Conservation (phyloP, 2,329 filamentous ascomycete species). For the Aspergillus fijiensis region DNA sequence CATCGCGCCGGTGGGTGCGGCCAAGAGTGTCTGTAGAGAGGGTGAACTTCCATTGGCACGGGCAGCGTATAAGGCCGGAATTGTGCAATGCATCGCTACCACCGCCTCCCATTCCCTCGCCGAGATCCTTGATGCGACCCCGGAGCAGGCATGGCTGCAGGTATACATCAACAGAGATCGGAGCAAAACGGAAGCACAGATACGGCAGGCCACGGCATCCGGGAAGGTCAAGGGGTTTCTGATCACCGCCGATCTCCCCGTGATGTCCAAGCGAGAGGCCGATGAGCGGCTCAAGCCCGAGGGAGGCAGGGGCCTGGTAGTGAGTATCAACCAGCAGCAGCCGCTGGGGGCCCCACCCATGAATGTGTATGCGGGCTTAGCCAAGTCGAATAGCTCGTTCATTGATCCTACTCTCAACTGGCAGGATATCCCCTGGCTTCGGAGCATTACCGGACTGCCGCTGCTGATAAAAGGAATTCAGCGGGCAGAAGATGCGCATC, state of each 20-base stretch:
- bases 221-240: slow-evolving; percentile 42
- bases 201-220: too few species aligned
- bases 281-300: slow-evolving; percentile 53
- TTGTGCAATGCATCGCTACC: too few species aligned
- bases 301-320: slow-evolving; percentile 38
- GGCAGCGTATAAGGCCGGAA: too few species aligned
- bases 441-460: slow-evolving; percentile 49
- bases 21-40: slow-evolving; percentile 19
- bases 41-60: too few species aligned
- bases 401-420: slow-evolving; percentile 55
- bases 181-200: too few species aligned
- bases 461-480: slow-evolving; percentile 60
- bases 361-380: slow-evolving; percentile 45
- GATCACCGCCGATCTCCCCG: slow-evolving; percentile 58
- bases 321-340: too few species aligned
- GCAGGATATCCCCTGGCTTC: slow-evolving; percentile 57
- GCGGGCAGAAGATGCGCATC: slow-evolving; percentile 55
- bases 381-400: slow-evolving; percentile 53
- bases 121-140: too few species aligned
- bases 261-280: slow-evolving; percentile 56
- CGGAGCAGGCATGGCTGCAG: too few species aligned
- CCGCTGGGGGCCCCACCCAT: too few species aligned
- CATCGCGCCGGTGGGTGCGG: slow-evolving; percentile 64
- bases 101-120: too few species aligned
- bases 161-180: too few species aligned